phyloP scores from a whole-genome alignment of 1,284 basidiomycete genomes.

The Pseudozyma sp. region DNA sequence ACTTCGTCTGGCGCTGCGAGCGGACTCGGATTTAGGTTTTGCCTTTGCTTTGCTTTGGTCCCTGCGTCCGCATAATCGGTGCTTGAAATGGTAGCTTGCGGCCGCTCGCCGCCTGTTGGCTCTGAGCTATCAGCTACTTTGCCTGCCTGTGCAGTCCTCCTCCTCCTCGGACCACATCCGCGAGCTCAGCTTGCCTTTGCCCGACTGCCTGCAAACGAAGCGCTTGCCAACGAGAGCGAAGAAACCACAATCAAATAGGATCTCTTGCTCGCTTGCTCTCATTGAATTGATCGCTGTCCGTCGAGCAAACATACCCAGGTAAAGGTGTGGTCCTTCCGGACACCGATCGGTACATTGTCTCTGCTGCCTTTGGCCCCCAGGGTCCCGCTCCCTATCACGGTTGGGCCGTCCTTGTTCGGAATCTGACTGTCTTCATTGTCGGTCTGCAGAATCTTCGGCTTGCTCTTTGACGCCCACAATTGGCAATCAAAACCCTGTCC shows the following conservation, averaged over 20 bases:
- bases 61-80: conserved; percentile 38
- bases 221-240: too few species aligned
- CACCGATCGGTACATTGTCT: too few species aligned
- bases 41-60: not conserved
- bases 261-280: too few species aligned
- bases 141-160: not conserved
- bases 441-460: not conserved
- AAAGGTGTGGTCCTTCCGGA: too few species aligned
- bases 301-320: too few species aligned
- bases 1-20: not conserved
- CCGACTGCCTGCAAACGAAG: too few species aligned
- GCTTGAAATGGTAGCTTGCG: conserved; percentile 13
- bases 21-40: conserved; percentile 12
- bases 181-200: too few species aligned
- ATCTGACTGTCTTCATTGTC: not conserved
- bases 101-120: not conserved
- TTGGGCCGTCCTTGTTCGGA: not conserved
- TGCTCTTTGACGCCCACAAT: not conserved
- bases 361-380: not conserved
- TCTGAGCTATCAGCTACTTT: not conserved
- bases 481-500: not conserved
- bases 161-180: too few species aligned
- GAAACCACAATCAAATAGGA: too few species aligned
- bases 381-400: not conserved
- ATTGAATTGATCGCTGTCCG: too few species aligned